Evolutionary conservation across 192 early-diverging fungal genomes (phyloP).

Genomic region (Umbelopsis isabellina): DNA sequence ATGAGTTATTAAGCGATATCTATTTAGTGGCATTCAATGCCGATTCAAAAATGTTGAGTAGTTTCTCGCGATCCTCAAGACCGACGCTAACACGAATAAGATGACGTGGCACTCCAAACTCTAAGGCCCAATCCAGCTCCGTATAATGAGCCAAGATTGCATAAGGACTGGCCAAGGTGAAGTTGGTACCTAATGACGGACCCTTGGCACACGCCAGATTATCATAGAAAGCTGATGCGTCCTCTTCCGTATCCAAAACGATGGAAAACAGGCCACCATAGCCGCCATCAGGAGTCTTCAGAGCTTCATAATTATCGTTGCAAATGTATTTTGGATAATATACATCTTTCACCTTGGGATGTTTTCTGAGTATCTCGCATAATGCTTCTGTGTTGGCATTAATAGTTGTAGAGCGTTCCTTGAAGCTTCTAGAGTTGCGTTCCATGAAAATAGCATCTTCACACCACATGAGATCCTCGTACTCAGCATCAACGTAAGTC

Average conservation of each 20-base stretch:
- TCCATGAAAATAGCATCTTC: constrained; percentile 97
- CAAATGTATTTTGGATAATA: constrained; percentile 87
- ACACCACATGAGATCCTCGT: constrained; percentile 86
- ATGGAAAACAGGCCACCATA: constrained; percentile 92
- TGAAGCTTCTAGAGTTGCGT: constrained; percentile 90
- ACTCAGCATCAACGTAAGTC: constrained; percentile 56
- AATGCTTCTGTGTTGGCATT: constrained; percentile 82
- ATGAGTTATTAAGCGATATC: not conserved
- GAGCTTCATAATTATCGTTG: constrained; percentile 66
- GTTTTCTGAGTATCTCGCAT: constrained; percentile 67
- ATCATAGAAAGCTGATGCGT: constrained; percentile 80
- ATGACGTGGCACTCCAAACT: constrained; percentile 73
- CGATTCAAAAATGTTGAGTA: constrained; percentile 72
- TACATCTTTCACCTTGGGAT: constrained; percentile 74
- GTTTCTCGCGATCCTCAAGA: constrained; percentile 70
- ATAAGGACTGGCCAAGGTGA: constrained; percentile 93
- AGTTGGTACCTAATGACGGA: constrained; percentile 95
- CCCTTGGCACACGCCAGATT: constrained; percentile 83
- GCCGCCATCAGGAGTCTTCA: constrained; percentile 62
- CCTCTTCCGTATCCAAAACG: constrained; percentile 60
- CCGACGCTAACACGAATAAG: constrained; percentile 91
- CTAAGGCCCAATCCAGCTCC: constrained; percentile 92
- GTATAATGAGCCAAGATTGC: constrained; percentile 94
- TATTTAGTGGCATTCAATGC: constrained; percentile 66
- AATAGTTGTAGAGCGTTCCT: constrained; percentile 70